phyloP scores from a whole-genome alignment of 768 basidiomycete genomes.

The Tricholoma hemisulphureum region DNA sequence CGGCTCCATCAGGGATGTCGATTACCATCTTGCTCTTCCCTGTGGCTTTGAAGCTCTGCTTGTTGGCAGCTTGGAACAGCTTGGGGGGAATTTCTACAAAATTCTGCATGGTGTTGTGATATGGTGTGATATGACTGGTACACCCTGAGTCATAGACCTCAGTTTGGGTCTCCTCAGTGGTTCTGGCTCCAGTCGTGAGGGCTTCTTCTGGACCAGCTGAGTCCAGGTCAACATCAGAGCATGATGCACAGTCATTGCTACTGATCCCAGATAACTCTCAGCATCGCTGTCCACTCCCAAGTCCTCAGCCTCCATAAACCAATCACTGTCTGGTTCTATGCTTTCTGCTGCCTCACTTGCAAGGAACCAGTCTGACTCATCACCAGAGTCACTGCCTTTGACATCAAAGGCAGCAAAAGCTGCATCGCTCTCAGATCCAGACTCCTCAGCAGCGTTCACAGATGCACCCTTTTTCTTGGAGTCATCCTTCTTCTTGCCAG shows the following conservation, averaged over 20 bases:
- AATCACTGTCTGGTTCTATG: too few relatives aligned
- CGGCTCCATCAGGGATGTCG: not conserved
- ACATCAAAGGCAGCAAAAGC: too few relatives aligned
- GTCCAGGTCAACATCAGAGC: not conserved
- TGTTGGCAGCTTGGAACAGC: too few relatives aligned
- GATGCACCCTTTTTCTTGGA: not conserved
- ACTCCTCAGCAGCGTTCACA: not conserved
- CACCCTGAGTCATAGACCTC: conserved; percentile 33
- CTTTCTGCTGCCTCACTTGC: too few relatives aligned
- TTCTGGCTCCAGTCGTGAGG: not conserved
- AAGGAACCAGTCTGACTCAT: not conserved
- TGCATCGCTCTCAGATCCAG: not conserved
- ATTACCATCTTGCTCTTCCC: not conserved
- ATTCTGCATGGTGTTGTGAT: not conserved
- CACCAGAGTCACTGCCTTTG: not conserved
- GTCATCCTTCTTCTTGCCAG: not conserved
- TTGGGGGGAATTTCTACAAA: not conserved
- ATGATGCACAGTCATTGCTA: too few relatives aligned
- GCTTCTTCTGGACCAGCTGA: not conserved
- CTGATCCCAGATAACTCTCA: too few relatives aligned
- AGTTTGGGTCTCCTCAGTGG: not conserved
- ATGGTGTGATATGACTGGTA: conserved; percentile 20
- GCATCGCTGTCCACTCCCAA: too few relatives aligned
- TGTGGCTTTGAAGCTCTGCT: not conserved
- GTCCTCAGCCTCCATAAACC: not conserved